Evolutionary conservation across 164 flowering plant genomes (phyloP).

Genomic region (Nelumbo lutea): DNA sequence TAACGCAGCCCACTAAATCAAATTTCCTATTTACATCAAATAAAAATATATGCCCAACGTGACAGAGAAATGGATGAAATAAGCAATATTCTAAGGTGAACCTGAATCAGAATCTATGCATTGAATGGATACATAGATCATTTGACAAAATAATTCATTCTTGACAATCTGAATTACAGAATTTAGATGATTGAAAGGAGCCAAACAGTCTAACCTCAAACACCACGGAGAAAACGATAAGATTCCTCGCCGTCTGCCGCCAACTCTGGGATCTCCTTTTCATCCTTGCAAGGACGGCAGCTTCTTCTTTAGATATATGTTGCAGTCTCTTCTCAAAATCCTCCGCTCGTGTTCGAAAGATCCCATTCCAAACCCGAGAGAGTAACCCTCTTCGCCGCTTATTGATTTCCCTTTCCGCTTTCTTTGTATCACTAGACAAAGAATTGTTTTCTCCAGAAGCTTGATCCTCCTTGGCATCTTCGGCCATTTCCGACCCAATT

Average conservation of each 20-base stretch:
- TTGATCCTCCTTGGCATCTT: conserved; percentile 7
- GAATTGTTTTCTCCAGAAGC: conserved; percentile 4
- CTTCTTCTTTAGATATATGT: conserved; percentile 79
- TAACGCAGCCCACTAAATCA: no score
- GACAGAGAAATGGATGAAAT: no score
- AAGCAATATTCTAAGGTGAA: not conserved
- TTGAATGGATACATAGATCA: not conserved
- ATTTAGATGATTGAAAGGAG: not conserved
- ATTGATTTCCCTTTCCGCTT: not conserved
- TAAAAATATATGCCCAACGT: no score
- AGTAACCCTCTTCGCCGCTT: conserved; percentile 39
- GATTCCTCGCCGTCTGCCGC: conserved; percentile 45
- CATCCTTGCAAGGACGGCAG: conserved; percentile 51
- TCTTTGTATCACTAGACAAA: conserved; percentile 4
- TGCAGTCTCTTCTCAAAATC: conserved; percentile 85
- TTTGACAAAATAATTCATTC: no score
- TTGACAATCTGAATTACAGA: not conserved
- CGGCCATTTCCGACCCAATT: conserved; percentile 14
- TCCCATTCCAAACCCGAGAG: conserved; percentile 61
- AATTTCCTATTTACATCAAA: no score
- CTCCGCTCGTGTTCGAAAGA: conserved; percentile 51
- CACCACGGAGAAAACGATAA: conserved; percentile 54
- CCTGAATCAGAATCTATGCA: not conserved
- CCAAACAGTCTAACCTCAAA: conserved; percentile 47
- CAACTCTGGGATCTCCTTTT: conserved; percentile 54